A percentile compares a stretch with the other conserved stretches of the same genome.
phyloP scores from a whole-genome alignment of 2,329 filamentous ascomycete genomes.

The Rugonectria rugulosa region DNA sequence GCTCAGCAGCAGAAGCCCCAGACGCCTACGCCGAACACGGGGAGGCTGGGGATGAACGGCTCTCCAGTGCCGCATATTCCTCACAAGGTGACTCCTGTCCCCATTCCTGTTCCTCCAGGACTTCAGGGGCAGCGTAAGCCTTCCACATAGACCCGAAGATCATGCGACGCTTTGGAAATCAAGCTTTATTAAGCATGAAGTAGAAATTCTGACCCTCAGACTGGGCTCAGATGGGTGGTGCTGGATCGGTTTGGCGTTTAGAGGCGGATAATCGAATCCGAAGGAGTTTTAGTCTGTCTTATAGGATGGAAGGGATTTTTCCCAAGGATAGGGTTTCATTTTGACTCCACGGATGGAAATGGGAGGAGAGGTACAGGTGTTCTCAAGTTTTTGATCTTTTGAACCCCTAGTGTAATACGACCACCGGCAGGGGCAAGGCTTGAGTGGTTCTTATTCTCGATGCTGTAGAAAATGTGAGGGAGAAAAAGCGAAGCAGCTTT shows the following conservation, averaged over 20 bases:
- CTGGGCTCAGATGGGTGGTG: neutral
- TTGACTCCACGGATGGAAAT: conserved; percentile 13
- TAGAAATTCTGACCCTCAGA: neutral
- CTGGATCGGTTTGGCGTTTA: conserved; percentile 34
- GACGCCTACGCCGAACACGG: conserved; percentile 42
- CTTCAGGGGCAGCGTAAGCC: conserved; percentile 44
- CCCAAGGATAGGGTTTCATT: conserved; percentile 9
- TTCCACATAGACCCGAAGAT: conserved; percentile 26
- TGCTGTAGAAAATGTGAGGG: neutral
- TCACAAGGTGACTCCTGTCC: conserved; percentile 54
- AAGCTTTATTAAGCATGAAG: neutral
- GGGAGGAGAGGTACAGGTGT: conserved; percentile 13
- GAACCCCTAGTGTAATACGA: conserved; percentile 17
- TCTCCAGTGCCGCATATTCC: conserved; percentile 45
- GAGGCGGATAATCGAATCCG: conserved; percentile 30
- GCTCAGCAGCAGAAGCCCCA: conserved; percentile 48
- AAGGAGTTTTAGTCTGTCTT: conserved; percentile 18
- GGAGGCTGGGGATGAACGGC: conserved; percentile 44
- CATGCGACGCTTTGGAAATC: conserved; percentile 17
- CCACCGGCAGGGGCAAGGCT: conserved; percentile 5
- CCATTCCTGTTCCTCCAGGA: conserved; percentile 52
- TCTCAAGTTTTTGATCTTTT: conserved; percentile 11
- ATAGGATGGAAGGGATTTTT: conserved; percentile 8
- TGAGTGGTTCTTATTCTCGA: neutral
- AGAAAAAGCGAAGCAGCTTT: conserved; percentile 1